Evolutionary conservation across 305 asterid genomes (phyloP).

Genomic region (Solanum aculeatissimum): DNA sequence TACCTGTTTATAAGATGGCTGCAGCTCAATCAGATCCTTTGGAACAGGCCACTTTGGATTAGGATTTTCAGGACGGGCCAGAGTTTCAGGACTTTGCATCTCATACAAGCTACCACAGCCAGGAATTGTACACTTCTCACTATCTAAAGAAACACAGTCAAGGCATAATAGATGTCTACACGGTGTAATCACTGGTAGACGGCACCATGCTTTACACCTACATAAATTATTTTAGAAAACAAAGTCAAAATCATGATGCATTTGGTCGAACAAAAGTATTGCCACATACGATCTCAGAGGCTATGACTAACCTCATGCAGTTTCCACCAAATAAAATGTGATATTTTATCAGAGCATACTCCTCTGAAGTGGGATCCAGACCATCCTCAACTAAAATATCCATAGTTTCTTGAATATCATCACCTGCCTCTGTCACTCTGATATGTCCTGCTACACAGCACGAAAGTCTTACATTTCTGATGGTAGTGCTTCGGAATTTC

Average conservation of each 20-base stretch:
- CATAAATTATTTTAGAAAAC: background rate
- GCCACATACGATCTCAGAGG: slow-evolving; percentile 7
- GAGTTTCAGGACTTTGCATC: slow-evolving; percentile 92
- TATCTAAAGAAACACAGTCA: slow-evolving; percentile 87
- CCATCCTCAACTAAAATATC: slow-evolving; percentile 59
- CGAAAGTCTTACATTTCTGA: slow-evolving; percentile 82
- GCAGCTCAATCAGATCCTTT: slow-evolving; percentile 95
- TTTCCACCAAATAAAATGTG: slow-evolving; percentile 56
- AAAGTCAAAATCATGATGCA: slow-evolving; percentile 1
- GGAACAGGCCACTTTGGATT: slow-evolving; percentile 99
- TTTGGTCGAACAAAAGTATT: slow-evolving; percentile 9
- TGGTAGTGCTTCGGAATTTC: slow-evolving; percentile 79
- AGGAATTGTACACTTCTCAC: slow-evolving; percentile 70
- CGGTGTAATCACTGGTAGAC: slow-evolving; percentile 89
- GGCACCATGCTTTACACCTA: slow-evolving; percentile 93
- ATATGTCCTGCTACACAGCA: slow-evolving; percentile 98
- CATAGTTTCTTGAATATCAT: slow-evolving; percentile 98
- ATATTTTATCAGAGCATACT: slow-evolving; percentile 50
- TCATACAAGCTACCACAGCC: slow-evolving; percentile 74
- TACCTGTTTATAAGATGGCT: slow-evolving; percentile 96
- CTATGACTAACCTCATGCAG: slow-evolving; percentile 64
- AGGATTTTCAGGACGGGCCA: slow-evolving; percentile 95
- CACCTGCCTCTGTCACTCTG: slow-evolving; percentile 75
- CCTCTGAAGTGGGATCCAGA: slow-evolving; percentile 59
- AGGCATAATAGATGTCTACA: slow-evolving; percentile 90